Percentiles rank a stretch among this genome's conserved stretches.
Evolutionary conservation across 2,329 filamentous ascomycete species (phyloP).

Genomic region (Kalaharituber pfeilii): DNA sequence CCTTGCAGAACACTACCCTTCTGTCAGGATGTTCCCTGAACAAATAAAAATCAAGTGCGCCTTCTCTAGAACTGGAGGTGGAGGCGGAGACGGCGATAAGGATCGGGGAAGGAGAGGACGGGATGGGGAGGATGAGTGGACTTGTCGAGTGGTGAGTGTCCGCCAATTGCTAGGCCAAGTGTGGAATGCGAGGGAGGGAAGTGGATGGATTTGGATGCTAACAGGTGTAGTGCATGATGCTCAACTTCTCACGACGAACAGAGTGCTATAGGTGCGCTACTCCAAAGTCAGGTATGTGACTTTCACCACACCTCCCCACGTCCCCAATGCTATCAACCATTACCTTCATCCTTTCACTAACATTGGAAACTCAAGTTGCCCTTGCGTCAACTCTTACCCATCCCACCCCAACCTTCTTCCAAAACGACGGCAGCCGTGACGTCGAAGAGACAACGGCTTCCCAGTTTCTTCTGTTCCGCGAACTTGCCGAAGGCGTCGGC

Average conservation of each 20-base stretch:
- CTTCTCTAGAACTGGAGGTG: conserved; percentile 28
- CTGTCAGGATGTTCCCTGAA: conserved; percentile 33
- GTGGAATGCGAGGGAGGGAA: background rate
- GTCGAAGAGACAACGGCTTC: conserved; percentile 39
- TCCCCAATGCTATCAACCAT: conserved; percentile 33
- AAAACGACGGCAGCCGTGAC: conserved; percentile 24
- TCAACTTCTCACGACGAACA: conserved; percentile 40
- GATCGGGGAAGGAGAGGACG: conserved; percentile 31
- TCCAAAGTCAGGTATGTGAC: conserved; percentile 34
- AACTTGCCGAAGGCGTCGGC: conserved; percentile 50
- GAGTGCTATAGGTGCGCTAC: conserved; percentile 43
- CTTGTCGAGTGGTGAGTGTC: conserved; percentile 36
- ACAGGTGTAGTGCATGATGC: conserved; percentile 34
- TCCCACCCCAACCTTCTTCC: conserved; percentile 31
- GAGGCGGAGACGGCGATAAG: conserved; percentile 36
- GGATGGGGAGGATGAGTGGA: conserved; percentile 37
- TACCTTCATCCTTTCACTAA: too few relatives aligned
- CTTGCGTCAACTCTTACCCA: conserved; percentile 30
- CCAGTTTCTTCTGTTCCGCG: conserved; percentile 59
- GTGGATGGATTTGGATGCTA: too few relatives aligned
- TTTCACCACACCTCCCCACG: conserved; percentile 28
- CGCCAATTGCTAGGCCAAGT: background rate
- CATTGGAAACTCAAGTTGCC: conserved; percentile 32
- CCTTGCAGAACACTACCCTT: conserved; percentile 36
- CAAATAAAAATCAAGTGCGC: conserved; percentile 30